phyloP scores from a whole-genome alignment of 1,284 basidiomycete species.

The Tetrapyrgos nigripes region DNA sequence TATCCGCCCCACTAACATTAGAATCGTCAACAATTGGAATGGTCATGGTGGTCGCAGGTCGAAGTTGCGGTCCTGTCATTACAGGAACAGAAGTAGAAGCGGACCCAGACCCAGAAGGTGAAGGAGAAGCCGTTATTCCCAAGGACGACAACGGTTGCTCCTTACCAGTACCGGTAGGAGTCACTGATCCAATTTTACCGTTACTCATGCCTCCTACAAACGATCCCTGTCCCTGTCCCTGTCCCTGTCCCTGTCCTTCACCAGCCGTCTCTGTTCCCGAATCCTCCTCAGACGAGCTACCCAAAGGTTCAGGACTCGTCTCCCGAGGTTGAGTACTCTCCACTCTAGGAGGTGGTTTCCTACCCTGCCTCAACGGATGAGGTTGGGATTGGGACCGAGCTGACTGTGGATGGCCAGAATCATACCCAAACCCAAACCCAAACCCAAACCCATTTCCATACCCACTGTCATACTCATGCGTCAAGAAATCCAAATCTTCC shows the following conservation, averaged over 20 bases:
- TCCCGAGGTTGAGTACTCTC: conserved; percentile 83
- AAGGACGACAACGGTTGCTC: too few relatives aligned
- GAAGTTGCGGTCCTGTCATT: conserved; percentile 2
- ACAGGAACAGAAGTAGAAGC: too few relatives aligned
- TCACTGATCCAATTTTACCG: conserved; percentile 22
- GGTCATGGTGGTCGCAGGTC: conserved; percentile 2
- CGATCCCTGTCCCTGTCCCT: too few relatives aligned
- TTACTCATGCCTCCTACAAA: conserved; percentile 43
- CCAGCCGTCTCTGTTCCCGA: conserved; percentile 63
- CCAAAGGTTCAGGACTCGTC: conserved; percentile 70
- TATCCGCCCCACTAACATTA: conserved; percentile 18
- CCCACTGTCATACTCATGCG: not conserved
- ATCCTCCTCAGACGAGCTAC: conserved; percentile 44
- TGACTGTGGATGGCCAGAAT: too few relatives aligned
- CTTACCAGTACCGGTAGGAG: too few relatives aligned
- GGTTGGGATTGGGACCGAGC: not conserved
- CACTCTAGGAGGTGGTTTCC: conserved; percentile 73
- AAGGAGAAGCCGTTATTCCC: too few relatives aligned
- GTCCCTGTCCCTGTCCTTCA: conserved; percentile 50
- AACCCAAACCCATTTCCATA: too few relatives aligned
- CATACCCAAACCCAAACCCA: not conserved
- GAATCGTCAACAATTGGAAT: conserved; percentile 10
- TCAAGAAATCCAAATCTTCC: too few relatives aligned
- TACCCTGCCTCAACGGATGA: conserved; percentile 18
- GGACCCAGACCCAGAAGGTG: too few relatives aligned